These are phyloP conservation scores for Ganoderma lucidum DNA, from an alignment of 1,284 basidiomycete genomes.

Conservation along the genomic window DNA sequence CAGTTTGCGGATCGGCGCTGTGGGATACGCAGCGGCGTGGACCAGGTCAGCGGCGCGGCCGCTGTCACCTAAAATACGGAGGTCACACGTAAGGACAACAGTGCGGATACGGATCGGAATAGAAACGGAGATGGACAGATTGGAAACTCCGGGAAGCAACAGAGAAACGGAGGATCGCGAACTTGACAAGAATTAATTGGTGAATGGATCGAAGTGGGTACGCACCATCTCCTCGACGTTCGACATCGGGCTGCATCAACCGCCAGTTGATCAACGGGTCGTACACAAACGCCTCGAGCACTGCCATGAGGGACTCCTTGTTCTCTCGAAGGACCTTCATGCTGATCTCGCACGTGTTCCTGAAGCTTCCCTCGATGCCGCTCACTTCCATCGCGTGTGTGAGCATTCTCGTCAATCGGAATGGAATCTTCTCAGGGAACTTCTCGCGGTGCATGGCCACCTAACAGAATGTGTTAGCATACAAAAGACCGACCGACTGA, in stretches of 20 bases:
- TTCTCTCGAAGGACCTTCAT: constrained; percentile 98
- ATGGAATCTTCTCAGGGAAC: constrained; percentile 99
- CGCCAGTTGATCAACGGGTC: constrained; percentile 92
- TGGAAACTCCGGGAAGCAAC: neutral
- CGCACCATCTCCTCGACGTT: constrained; percentile 70
- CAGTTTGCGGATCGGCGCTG: constrained; percentile 76
- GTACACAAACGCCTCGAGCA: constrained; percentile 95
- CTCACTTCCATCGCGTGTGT: constrained; percentile 99
- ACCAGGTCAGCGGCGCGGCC: constrained; percentile 68
- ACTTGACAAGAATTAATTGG: neutral
- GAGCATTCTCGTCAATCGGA: constrained; percentile 97
- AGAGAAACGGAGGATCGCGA: neutral
- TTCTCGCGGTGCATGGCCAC: constrained; percentile 97
- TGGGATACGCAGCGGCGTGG: constrained; percentile 76
- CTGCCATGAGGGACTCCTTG: constrained; percentile 97
- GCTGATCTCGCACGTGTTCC: constrained; percentile 95
- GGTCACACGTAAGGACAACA: constrained; percentile 22
- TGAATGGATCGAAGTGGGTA: neutral
- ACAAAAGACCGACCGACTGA: neutral
- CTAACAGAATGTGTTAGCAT: neutral
- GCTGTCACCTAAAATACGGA: constrained; percentile 50
- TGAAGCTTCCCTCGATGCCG: constrained; percentile 98
- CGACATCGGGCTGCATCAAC: constrained; percentile 79
- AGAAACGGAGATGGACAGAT: neutral
- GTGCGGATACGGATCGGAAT: constrained; percentile 7